Evolutionary conservation across 495 filamentous ascomycete species (phyloP).

Genomic region (Neurospora tetraspora): DNA sequence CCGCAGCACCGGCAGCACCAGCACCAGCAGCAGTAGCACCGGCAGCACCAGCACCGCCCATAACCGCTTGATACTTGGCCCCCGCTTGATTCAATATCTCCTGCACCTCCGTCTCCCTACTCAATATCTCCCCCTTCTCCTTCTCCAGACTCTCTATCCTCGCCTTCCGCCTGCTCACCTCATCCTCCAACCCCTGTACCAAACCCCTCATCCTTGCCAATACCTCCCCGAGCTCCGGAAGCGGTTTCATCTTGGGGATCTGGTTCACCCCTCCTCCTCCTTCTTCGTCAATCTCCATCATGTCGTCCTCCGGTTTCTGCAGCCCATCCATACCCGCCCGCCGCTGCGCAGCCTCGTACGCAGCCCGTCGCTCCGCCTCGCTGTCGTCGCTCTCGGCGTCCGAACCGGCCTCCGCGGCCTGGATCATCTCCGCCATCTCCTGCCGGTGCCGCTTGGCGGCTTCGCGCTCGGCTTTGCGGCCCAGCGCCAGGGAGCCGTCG

Average conservation of each 20-base stretch:
- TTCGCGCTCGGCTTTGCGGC: constrained; percentile 70
- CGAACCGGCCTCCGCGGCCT: constrained; percentile 56
- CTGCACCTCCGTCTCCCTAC: constrained; percentile 73
- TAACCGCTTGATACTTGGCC: constrained; percentile 51
- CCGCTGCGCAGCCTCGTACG: constrained; percentile 84
- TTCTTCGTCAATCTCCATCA: constrained; percentile 12
- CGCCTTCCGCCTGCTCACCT: constrained; percentile 17
- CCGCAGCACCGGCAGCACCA: constrained; percentile 10
- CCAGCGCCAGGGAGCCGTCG: constrained; percentile 70
- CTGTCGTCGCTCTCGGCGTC: constrained; percentile 59
- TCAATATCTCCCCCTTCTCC: constrained; percentile 49
- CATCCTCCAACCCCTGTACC: constrained; percentile 25
- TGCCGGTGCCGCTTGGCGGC: constrained; percentile 54
- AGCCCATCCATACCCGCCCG: constrained; percentile 68
- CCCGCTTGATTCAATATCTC: constrained; percentile 70
- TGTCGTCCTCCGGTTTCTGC: constrained; percentile 27
- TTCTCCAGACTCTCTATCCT: constrained; percentile 24
- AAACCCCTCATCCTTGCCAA: constrained; percentile 34
- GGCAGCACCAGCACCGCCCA: constrained; percentile 21
- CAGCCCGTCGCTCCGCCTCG: constrained; percentile 68
- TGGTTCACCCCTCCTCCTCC: constrained; percentile 9
- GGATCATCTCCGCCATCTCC: constrained; percentile 76
- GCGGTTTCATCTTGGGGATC: constrained; percentile 43
- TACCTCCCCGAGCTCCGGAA: constrained; percentile 45
- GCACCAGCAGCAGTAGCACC: constrained; percentile 9